Evolutionary conservation across 202 grass and related monocot species (phyloP).

Genomic region (Zoysia matrella): DNA sequence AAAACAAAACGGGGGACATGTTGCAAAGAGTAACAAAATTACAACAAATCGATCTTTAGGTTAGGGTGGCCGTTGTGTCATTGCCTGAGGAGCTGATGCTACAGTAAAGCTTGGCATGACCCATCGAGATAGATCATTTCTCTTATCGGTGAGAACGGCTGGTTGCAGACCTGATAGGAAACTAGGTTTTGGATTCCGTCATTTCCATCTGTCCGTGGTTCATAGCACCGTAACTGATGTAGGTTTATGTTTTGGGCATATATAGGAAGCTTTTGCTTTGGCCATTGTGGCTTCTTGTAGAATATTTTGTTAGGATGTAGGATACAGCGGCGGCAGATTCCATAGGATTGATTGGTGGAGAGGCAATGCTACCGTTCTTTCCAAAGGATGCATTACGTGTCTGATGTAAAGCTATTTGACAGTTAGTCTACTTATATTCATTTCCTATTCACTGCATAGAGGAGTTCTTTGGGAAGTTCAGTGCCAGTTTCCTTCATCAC

Average conservation of each 20-base stretch:
- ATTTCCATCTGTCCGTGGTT: not conserved
- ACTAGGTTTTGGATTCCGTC: conserved; percentile 29
- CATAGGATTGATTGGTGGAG: conserved; percentile 35
- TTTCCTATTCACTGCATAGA: not conserved
- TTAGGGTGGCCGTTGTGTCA: not conserved
- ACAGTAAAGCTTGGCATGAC: not conserved
- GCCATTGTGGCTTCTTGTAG: conserved; percentile 40
- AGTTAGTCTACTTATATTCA: not conserved
- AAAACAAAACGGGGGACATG: conserved; percentile 67
- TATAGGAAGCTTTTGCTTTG: conserved; percentile 36
- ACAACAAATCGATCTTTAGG: not conserved
- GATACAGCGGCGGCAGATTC: conserved; percentile 26
- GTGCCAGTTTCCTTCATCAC: not conserved
- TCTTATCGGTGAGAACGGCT: conserved; percentile 1
- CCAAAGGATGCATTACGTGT: conserved; percentile 23
- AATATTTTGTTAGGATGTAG: conserved; percentile 47
- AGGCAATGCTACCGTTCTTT: conserved; percentile 39
- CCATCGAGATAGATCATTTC: conserved; percentile 10
- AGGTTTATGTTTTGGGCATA: conserved; percentile 32
- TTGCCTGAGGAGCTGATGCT: conserved; percentile 8
- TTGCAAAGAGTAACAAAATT: conserved; percentile 53
- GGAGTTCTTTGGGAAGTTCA: not conserved
- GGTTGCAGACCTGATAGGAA: conserved; percentile 3
- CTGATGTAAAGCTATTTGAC: conserved; percentile 44
- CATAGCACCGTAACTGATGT: conserved; percentile 21